Conservation (phyloP, 306 rosid species). For the Prinsepia uniflora region DNA sequence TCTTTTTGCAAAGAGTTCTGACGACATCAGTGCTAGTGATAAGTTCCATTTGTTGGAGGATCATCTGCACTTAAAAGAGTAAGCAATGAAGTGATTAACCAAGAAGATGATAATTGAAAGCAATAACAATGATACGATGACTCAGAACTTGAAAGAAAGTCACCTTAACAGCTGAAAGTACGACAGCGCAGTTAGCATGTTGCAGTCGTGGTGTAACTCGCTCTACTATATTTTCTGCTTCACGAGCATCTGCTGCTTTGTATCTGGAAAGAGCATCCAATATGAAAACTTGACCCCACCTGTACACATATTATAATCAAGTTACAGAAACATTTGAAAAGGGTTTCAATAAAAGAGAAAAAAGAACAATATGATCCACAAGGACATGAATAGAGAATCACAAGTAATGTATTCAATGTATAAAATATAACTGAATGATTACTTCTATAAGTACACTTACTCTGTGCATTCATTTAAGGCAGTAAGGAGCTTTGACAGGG, state of each 20-base stretch:
- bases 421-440: background rate
- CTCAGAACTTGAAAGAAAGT: constrained; percentile 17
- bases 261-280: constrained; percentile 95
- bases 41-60: constrained; percentile 99
- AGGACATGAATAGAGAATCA: background rate
- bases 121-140: constrained; percentile 18
- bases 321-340: constrained; percentile 23
- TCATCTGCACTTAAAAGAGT: constrained; percentile 61
- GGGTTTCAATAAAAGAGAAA: background rate
- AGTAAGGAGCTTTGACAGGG: constrained; percentile 93
- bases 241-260: constrained; percentile 96
- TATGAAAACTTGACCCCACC: constrained; percentile 99
- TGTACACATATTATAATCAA: constrained; percentile 28
- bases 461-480: constrained; percentile 99
- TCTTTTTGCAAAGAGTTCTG: constrained; percentile 98
- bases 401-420: background rate
- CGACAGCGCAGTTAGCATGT: constrained; percentile 99
- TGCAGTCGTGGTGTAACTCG: constrained; percentile 97
- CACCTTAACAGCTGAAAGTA: constrained; percentile 98
- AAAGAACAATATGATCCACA: background rate
- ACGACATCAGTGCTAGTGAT: constrained; percentile 93
- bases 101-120: constrained; percentile 23
- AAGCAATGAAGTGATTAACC: background rate
- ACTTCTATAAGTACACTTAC: constrained; percentile 45
- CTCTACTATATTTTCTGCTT: constrained; percentile 97